phyloP scores from a whole-genome alignment of 1,284 basidiomycete species.

The Tetrapyrgos nigripes region DNA sequence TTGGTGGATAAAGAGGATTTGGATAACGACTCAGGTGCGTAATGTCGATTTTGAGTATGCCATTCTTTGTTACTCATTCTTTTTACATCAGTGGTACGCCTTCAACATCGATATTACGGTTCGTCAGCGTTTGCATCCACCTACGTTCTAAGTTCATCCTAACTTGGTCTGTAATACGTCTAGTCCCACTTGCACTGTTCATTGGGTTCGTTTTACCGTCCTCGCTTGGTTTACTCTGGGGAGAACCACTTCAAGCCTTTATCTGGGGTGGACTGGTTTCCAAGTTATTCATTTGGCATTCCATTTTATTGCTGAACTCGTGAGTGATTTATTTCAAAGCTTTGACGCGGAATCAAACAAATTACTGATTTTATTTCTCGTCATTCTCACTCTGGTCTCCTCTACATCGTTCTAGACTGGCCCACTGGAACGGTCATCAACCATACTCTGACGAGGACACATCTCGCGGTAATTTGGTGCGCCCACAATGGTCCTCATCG shows the following conservation, averaged over 20 bases:
- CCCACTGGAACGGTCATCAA: constrained; percentile 82
- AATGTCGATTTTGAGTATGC: background rate
- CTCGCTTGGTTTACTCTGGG: constrained; percentile 59
- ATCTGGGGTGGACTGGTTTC: constrained; percentile 75
- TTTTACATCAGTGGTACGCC: constrained; percentile 66
- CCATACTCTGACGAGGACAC: constrained; percentile 83
- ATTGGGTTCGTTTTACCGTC: constrained; percentile 66
- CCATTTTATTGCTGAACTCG: constrained; percentile 83
- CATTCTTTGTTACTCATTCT: background rate
- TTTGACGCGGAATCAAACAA: no score
- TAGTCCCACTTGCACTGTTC: constrained; percentile 65
- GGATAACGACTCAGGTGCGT: constrained; percentile 70
- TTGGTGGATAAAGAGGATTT: constrained; percentile 75
- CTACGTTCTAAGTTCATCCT: background rate
- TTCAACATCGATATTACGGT: constrained; percentile 79
- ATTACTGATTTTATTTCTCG: background rate
- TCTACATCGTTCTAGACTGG: constrained; percentile 49
- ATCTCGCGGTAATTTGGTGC: constrained; percentile 73
- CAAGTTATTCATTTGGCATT: constrained; percentile 75
- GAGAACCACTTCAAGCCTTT: constrained; percentile 66
- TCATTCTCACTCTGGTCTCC: background rate
- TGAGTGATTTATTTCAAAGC: no score
- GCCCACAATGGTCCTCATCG: constrained; percentile 20
- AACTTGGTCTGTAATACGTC: background rate
- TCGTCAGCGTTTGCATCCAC: no score